These are phyloP conservation scores for Agaricus sinodeliciosus DNA, from an alignment of 768 basidiomycete species.

Conservation along the genomic window DNA sequence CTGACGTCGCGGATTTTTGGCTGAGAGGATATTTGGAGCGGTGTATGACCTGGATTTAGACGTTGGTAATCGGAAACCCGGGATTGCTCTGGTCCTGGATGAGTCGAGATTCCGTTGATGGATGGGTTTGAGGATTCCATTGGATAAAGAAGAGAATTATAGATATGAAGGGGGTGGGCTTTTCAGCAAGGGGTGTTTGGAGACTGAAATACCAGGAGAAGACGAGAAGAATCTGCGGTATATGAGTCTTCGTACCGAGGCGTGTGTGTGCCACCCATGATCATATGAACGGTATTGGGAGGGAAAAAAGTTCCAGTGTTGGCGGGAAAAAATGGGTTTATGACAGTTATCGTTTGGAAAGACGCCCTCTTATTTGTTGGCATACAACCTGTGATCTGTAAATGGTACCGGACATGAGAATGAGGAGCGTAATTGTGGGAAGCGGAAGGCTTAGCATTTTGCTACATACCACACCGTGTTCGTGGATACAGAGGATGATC, in stretches of 20 bases:
- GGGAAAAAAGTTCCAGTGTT: neutral
- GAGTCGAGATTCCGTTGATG: constrained; percentile 8
- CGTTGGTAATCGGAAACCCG: constrained; percentile 5
- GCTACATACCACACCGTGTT: neutral
- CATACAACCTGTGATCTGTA: neutral
- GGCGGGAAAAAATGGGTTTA: neutral
- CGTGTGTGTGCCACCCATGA: no score
- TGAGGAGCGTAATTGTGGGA: constrained; percentile 1
- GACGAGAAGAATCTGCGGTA: no score
- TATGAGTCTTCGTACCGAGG: no score
- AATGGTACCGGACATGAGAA: no score
- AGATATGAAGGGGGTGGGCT: neutral
- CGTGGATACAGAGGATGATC: neutral
- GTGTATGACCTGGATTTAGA: constrained; percentile 12
- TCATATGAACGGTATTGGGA: neutral
- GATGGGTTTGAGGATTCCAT: constrained; percentile 5
- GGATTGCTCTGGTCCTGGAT: constrained; percentile 6
- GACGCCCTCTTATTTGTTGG: constrained; percentile 5
- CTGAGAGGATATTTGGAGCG: constrained; percentile 21
- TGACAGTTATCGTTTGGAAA: constrained; percentile 1
- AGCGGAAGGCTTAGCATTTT: neutral
- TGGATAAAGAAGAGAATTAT: neutral
- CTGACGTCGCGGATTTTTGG: constrained; percentile 27
- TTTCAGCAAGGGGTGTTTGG: neutral
- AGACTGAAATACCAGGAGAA: no score